These are phyloP conservation scores for Fusarium sambucinum DNA, from an alignment of 2,329 filamentous ascomycete genomes.

Conservation along the genomic window DNA sequence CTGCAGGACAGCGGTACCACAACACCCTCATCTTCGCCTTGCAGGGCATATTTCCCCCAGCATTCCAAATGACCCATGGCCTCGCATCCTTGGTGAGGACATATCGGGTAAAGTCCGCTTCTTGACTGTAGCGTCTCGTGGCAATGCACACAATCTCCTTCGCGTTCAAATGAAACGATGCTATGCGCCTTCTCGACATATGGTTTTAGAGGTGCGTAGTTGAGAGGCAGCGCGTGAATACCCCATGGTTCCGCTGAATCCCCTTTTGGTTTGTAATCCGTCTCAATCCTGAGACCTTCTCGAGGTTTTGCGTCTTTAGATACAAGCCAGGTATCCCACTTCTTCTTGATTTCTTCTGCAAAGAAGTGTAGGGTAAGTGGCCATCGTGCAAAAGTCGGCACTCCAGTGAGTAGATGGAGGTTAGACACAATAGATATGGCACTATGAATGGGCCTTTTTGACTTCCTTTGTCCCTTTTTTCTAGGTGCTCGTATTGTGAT, in stretches of 20 bases:
- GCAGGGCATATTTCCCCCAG: constrained; percentile 67
- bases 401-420: constrained; percentile 81
- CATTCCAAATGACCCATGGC: constrained; percentile 71
- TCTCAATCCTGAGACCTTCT: constrained; percentile 63
- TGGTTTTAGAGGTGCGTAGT: constrained; percentile 65
- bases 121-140: constrained; percentile 58
- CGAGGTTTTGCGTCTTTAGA: constrained; percentile 62
- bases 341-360: constrained; percentile 72
- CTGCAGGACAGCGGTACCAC: constrained; percentile 75
- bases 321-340: constrained; percentile 73
- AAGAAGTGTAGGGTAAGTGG: constrained; percentile 87
- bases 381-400: constrained; percentile 85
- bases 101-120: constrained; percentile 68
- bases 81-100: constrained; percentile 65
- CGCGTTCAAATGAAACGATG: constrained; percentile 67
- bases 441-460: constrained; percentile 68
- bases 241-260: constrained; percentile 54
- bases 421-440: constrained; percentile 80
- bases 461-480: constrained; percentile 64
- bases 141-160: constrained; percentile 69
- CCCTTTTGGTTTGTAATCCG: constrained; percentile 62
- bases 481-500: constrained; percentile 64
- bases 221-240: constrained; percentile 66
- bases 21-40: constrained; percentile 51
- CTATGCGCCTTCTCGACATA: constrained; percentile 68